Conservation (phyloP, 192 early-diverging fungal species). For the Podila epigama region DNA sequence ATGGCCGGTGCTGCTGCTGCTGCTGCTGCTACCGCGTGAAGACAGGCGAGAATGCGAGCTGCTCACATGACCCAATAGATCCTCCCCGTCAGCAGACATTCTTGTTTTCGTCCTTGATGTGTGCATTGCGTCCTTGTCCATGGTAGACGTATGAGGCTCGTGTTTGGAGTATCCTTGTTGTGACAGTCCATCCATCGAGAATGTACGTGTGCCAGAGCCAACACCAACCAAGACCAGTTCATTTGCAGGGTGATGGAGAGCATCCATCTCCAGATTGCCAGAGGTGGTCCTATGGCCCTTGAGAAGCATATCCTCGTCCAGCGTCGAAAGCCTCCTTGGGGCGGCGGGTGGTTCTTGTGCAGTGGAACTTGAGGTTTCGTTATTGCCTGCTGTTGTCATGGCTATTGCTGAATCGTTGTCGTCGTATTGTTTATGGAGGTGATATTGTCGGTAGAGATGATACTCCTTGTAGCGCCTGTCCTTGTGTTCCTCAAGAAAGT, state of each 20-base stretch:
- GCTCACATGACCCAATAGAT: too few relatives aligned
- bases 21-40: background rate
- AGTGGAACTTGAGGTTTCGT: background rate
- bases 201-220: slow-evolving; percentile 15
- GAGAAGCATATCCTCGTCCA: background rate
- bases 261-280: background rate
- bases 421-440: slow-evolving; percentile 38
- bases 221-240: slow-evolving; percentile 29
- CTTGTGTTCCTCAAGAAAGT: slow-evolving; percentile 47
- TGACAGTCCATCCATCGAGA: slow-evolving; percentile 12
- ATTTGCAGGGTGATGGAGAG: slow-evolving; percentile 24
- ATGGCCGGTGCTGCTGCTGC: background rate
- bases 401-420: background rate
- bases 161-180: background rate
- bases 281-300: background rate
- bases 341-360: background rate
- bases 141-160: slow-evolving; percentile 1
- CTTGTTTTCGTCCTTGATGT: too few relatives aligned
- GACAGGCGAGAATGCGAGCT: too few relatives aligned
- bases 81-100: too few relatives aligned
- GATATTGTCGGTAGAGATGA: slow-evolving; percentile 44
- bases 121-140: too few relatives aligned
- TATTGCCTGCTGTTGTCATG: background rate
- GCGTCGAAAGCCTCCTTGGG: background rate
- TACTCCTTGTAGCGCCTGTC: slow-evolving; percentile 43